phyloP scores from a whole-genome alignment of 2,329 filamentous ascomycete species.

The Dothidotthia symphoricarpi region DNA sequence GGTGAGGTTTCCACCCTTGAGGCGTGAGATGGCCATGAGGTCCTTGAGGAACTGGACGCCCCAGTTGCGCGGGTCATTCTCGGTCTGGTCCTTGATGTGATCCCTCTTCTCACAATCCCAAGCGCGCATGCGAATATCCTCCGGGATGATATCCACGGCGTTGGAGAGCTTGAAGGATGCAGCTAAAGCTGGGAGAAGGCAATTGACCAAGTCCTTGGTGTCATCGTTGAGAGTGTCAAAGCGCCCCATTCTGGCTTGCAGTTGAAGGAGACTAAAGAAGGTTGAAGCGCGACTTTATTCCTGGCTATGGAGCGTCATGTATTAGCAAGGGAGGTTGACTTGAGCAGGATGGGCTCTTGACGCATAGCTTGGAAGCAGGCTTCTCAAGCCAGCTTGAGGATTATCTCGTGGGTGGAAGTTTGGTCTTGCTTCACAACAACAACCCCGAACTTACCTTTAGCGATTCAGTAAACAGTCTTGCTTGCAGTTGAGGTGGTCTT shows the following conservation, averaged over 20 bases:
- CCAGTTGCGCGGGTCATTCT: slow-evolving; percentile 39
- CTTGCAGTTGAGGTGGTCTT: too few relatives aligned
- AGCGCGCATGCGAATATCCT: slow-evolving; percentile 39
- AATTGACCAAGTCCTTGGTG: slow-evolving; percentile 33
- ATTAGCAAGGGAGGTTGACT: background rate
- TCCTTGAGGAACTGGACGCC: slow-evolving; percentile 40
- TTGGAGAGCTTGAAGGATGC: slow-evolving; percentile 22
- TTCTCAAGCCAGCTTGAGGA: too few relatives aligned
- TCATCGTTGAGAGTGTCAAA: slow-evolving; percentile 35
- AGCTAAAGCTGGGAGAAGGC: slow-evolving; percentile 33
- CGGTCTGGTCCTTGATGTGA: slow-evolving; percentile 34
- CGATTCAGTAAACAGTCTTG: too few relatives aligned
- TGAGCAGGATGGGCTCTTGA: too few relatives aligned
- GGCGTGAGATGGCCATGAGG: slow-evolving; percentile 31
- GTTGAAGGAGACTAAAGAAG: background rate
- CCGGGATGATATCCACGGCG: slow-evolving; percentile 30
- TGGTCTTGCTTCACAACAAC: too few relatives aligned
- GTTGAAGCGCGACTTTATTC: background rate
- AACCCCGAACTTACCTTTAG: too few relatives aligned
- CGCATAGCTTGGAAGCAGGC: too few relatives aligned
- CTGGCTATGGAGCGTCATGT: background rate
- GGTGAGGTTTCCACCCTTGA: slow-evolving; percentile 26
- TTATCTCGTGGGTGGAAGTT: too few relatives aligned
- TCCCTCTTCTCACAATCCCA: slow-evolving; percentile 39
- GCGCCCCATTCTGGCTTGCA: slow-evolving; percentile 25